Conservation (phyloP, 352 stramenopile genomes). For the Globisporangium parvum region DNA sequence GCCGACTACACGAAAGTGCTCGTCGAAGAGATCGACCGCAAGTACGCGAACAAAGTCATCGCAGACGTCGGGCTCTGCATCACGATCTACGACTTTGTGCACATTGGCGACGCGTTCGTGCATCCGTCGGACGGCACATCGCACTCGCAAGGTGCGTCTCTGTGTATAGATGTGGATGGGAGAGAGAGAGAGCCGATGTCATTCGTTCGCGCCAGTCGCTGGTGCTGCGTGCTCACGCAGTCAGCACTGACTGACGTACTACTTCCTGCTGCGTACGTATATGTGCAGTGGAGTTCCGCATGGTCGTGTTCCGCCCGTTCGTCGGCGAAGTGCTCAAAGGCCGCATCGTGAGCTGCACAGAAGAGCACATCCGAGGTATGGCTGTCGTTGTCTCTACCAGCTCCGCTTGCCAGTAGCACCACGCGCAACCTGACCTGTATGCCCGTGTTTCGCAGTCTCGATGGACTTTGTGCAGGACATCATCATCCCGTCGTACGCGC, state of each 20-base stretch:
- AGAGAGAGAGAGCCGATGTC: too few species aligned
- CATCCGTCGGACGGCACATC: conserved; percentile 82
- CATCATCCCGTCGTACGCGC: conserved; percentile 83
- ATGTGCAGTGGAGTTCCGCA: conserved; percentile 74
- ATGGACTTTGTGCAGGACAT: conserved; percentile 90
- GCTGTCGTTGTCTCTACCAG: conserved; percentile 1
- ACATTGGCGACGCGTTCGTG: conserved; percentile 81
- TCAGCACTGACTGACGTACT: not conserved
- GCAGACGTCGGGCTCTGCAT: conserved; percentile 84
- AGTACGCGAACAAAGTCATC: conserved; percentile 89
- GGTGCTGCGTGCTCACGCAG: not conserved
- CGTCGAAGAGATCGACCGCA: conserved; percentile 86
- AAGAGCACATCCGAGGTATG: conserved; percentile 76
- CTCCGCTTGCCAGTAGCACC: not conserved
- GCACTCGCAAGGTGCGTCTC: conserved; percentile 59
- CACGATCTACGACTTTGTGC: conserved; percentile 87
- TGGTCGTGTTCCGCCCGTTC: conserved; percentile 86
- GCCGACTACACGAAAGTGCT: conserved; percentile 82
- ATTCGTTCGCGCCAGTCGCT: too few species aligned
- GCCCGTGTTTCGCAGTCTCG: too few species aligned
- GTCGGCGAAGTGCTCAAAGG: conserved; percentile 87
- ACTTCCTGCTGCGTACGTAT: not conserved
- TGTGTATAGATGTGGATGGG: not conserved
- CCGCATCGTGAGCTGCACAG: conserved; percentile 85
- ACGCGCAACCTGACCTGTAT: not conserved